Evolutionary conservation across 2,329 filamentous ascomycete genomes (phyloP).

Genomic region (Fusarium paranaense): DNA sequence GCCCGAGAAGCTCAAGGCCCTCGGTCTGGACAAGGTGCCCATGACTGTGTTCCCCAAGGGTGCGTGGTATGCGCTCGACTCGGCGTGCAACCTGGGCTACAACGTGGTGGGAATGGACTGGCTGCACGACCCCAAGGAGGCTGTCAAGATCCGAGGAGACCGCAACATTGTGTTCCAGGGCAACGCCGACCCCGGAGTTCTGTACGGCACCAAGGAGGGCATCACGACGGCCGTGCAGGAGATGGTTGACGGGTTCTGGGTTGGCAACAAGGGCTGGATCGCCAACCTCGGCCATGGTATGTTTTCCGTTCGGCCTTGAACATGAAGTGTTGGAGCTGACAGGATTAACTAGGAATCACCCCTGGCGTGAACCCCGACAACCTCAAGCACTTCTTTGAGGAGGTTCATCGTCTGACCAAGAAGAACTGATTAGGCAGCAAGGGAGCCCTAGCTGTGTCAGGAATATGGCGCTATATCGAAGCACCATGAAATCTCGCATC

Average conservation of each 20-base stretch:
- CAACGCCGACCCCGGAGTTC: slow-evolving; percentile 92
- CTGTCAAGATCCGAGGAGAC: slow-evolving; percentile 81
- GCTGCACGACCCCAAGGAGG: slow-evolving; percentile 89
- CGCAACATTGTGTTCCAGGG: slow-evolving; percentile 86
- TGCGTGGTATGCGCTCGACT: slow-evolving; percentile 93
- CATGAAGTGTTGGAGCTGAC: slow-evolving; percentile 19
- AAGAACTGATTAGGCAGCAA: slow-evolving; percentile 43
- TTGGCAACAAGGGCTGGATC: slow-evolving; percentile 91
- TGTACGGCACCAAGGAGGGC: slow-evolving; percentile 85
- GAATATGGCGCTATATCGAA: neutral
- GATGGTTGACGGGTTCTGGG: slow-evolving; percentile 88
- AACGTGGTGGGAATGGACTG: slow-evolving; percentile 95
- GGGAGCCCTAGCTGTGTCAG: neutral
- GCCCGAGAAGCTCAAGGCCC: slow-evolving; percentile 77
- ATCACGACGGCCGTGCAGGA: slow-evolving; percentile 86
- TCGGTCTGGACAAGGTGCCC: slow-evolving; percentile 83
- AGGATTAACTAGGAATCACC: slow-evolving; percentile 79
- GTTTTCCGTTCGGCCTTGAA: slow-evolving; percentile 39
- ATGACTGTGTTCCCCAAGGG: slow-evolving; percentile 99
- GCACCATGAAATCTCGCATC: neutral
- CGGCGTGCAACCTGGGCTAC: slow-evolving; percentile 89
- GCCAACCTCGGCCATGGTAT: slow-evolving; percentile 94
- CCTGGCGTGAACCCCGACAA: slow-evolving; percentile 95
- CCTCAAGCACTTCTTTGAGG: slow-evolving; percentile 92
- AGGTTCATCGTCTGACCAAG: slow-evolving; percentile 80